phyloP scores from a whole-genome alignment of 2,329 filamentous ascomycete species.

The Calonectria fujianensis region DNA sequence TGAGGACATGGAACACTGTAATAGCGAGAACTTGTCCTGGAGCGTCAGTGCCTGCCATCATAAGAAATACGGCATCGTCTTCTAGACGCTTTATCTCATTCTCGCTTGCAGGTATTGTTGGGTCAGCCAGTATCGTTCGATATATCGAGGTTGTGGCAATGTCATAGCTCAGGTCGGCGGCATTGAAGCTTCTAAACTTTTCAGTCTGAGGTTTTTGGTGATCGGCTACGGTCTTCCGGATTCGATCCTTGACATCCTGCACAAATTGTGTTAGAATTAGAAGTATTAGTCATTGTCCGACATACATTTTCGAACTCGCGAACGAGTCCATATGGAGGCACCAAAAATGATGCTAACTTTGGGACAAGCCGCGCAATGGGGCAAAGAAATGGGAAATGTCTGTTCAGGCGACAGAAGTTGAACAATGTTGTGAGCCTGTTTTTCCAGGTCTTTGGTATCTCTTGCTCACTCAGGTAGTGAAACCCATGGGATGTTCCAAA shows the following conservation, averaged over 20 bases:
- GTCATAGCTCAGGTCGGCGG: not conserved
- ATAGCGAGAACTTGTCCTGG: conserved; percentile 2
- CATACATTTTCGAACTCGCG: not conserved
- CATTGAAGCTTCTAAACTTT: not conserved
- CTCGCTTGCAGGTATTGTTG: not conserved
- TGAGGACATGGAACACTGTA: not conserved
- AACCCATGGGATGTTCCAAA: not conserved
- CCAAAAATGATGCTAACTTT: not conserved
- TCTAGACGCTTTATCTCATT: not conserved
- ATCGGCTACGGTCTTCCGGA: not conserved
- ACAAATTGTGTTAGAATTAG: not conserved
- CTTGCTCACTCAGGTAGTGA: not conserved
- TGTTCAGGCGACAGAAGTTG: not conserved
- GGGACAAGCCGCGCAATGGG: not conserved
- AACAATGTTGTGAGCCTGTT: not conserved
- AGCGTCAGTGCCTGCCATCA: not conserved
- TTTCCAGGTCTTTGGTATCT: not conserved
- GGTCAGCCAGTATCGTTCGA: not conserved
- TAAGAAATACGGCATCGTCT: not conserved
- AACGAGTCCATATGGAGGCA: not conserved
- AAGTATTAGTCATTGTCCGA: not conserved
- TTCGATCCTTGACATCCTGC: not conserved
- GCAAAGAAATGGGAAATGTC: not conserved
- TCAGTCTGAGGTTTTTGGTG: not conserved
- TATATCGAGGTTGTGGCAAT: not conserved